phyloP scores from a whole-genome alignment of 139 green algal species.

The Coccomyxa sp. region DNA sequence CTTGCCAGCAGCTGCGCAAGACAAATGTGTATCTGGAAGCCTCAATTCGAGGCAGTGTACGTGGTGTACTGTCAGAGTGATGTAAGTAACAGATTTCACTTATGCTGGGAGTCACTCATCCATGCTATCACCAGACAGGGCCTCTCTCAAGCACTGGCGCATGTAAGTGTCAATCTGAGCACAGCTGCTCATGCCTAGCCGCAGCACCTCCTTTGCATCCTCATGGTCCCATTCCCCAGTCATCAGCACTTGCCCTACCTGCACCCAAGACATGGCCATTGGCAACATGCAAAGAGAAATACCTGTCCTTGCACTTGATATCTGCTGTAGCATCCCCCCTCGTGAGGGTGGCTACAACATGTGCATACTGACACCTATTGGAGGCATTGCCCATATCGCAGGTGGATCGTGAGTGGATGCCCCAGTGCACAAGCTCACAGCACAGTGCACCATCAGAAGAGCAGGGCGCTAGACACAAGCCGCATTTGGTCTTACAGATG shows the following conservation, averaged over 20 bases:
- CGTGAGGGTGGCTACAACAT: not conserved
- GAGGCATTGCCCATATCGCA: not conserved
- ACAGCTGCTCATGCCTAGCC: slow-evolving; percentile 67
- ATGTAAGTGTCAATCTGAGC: slow-evolving; percentile 48
- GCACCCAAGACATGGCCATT: not conserved
- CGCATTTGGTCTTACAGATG: not conserved
- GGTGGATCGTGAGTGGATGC: no score
- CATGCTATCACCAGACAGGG: slow-evolving; percentile 15
- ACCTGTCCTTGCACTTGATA: not conserved
- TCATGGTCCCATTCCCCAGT: slow-evolving; percentile 40
- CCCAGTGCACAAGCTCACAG: no score
- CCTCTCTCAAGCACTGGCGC: slow-evolving; percentile 17
- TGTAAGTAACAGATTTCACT: no score
- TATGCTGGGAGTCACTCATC: no score
- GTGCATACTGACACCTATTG: not conserved
- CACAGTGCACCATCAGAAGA: not conserved
- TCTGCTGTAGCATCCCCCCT: not conserved
- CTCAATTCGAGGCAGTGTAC: no score
- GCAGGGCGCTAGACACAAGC: not conserved
- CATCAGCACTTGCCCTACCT: slow-evolving; percentile 53
- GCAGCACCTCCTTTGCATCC: slow-evolving; percentile 37
- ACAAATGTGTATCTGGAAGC: no score
- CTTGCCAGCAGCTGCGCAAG: no score
- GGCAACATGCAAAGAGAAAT: not conserved
- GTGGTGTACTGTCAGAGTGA: no score